Evolutionary conservation across 768 basidiomycete genomes (phyloP).

Genomic region (Leccinum uliginosum): DNA sequence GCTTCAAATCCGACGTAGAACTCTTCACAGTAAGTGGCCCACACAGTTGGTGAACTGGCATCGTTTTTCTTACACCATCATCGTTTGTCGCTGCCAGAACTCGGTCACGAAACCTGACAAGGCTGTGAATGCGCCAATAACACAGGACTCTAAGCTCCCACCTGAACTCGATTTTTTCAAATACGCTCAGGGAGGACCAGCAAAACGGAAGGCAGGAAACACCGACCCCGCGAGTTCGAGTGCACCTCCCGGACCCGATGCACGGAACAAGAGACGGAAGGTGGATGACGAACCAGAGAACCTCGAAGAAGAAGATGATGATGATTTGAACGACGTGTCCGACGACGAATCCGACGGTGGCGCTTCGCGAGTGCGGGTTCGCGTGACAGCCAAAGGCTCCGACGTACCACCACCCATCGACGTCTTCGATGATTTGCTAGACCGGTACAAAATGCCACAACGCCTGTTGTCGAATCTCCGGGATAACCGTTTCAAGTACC

Average conservation of each 20-base stretch:
- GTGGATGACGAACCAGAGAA: constrained; percentile 23
- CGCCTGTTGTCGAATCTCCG: constrained; percentile 63
- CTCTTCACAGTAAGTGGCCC: constrained; percentile 57
- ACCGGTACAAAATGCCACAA: constrained; percentile 54
- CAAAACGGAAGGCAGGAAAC: constrained; percentile 47
- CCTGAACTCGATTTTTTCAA: constrained; percentile 89
- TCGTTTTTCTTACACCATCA: neutral
- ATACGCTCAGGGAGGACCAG: constrained; percentile 56
- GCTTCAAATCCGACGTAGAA: constrained; percentile 64
- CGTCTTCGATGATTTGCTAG: constrained; percentile 55
- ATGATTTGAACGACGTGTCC: constrained; percentile 17
- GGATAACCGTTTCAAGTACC: constrained; percentile 55
- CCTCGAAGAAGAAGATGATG: constrained; percentile 18
- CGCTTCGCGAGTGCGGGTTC: constrained; percentile 42
- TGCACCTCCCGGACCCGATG: constrained; percentile 5
- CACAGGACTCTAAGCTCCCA: constrained; percentile 54
- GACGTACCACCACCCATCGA: constrained; percentile 58
- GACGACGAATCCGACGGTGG: constrained; percentile 22
- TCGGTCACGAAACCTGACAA: constrained; percentile 19
- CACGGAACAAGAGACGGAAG: constrained; percentile 28
- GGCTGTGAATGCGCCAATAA: constrained; percentile 18
- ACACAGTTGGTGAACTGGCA: neutral
- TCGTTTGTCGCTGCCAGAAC: constrained; percentile 20
- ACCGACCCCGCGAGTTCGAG: constrained; percentile 12
- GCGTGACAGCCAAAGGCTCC: constrained; percentile 71